These are phyloP conservation scores for Suillus subluteus DNA, from an alignment of 768 basidiomycete genomes.

Conservation along the genomic window DNA sequence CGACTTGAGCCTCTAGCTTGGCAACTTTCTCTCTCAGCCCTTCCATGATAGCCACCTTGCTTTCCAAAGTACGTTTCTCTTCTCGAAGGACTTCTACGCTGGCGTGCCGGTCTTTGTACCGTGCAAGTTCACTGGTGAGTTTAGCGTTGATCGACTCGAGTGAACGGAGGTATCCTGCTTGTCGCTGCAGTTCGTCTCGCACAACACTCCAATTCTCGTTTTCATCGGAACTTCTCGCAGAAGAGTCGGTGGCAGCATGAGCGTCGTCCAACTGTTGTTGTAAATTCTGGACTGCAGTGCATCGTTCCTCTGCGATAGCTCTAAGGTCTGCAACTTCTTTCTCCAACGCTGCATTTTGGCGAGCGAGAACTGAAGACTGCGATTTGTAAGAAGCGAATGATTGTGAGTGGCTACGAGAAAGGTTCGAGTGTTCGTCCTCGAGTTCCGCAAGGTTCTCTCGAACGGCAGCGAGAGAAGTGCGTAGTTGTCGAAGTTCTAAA, in stretches of 20 bases:
- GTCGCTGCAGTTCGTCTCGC: conserved; percentile 68
- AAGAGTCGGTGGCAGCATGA: conserved; percentile 36
- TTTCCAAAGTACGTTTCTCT: conserved; percentile 69
- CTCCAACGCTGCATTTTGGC: conserved; percentile 50
- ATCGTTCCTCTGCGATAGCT: conserved; percentile 45
- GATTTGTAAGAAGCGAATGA: conserved; percentile 53
- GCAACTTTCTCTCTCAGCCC: conserved; percentile 58
- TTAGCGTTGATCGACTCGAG: conserved; percentile 64
- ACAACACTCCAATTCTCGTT: conserved; percentile 66
- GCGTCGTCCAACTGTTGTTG: conserved; percentile 54
- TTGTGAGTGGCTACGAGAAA: conserved; percentile 53
- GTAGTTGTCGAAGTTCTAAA: conserved; percentile 53
- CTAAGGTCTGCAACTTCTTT: conserved; percentile 49
- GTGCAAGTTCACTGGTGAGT: conserved; percentile 54
- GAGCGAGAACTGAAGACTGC: conserved; percentile 51
- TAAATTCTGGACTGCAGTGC: conserved; percentile 44
- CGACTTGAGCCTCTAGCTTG: conserved; percentile 65
- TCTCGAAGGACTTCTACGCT: conserved; percentile 74
- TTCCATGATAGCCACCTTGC: conserved; percentile 52
- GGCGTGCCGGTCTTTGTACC: conserved; percentile 56
- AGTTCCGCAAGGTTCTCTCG: conserved; percentile 65
- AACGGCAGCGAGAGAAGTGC: conserved; percentile 50
- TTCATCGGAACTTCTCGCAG: conserved; percentile 34
- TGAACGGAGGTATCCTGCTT: conserved; percentile 59
- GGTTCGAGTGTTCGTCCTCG: conserved; percentile 52